These are phyloP conservation scores for Ligustrum vulgare DNA, from an alignment of 257 asterid species.

Conservation along the genomic window DNA sequence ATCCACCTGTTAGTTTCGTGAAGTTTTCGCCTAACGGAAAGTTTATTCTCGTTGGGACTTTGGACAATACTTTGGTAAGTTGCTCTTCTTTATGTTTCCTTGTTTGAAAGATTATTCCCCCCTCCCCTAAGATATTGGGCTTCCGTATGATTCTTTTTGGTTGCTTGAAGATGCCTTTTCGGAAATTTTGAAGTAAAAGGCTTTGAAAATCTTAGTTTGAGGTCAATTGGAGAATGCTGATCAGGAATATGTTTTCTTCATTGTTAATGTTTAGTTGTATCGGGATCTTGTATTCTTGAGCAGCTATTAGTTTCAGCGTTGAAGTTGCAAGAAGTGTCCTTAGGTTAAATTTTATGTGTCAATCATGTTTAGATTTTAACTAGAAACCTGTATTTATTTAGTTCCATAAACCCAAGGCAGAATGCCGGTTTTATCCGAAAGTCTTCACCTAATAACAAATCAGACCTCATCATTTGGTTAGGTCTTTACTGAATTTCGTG, in stretches of 20 bases:
- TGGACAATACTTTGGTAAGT: constrained; percentile 82
- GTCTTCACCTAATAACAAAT: no score
- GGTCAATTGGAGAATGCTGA: no score
- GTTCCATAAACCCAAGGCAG: neutral
- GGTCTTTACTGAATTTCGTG: neutral
- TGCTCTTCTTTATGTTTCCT: neutral
- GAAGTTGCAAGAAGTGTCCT: no score
- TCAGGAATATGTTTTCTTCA: neutral
- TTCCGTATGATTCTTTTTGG: neutral
- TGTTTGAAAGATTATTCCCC: neutral
- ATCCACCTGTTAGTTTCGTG: constrained; percentile 95
- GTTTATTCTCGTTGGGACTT: constrained; percentile 84
- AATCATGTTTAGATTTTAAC: no score
- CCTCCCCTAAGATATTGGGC: neutral
- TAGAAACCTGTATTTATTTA: neutral
- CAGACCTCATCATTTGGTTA: no score
- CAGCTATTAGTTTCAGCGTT: neutral
- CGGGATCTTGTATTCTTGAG: neutral
- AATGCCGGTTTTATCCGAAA: no score
- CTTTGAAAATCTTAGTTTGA: no score
- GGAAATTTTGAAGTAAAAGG: neutral
- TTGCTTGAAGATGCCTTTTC: neutral
- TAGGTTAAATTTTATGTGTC: no score
- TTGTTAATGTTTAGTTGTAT: neutral
- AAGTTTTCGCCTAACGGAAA: constrained; percentile 95